Evolutionary conservation across 192 early-diverging fungal genomes (phyloP).

Genomic region (Dissophora ornata): DNA sequence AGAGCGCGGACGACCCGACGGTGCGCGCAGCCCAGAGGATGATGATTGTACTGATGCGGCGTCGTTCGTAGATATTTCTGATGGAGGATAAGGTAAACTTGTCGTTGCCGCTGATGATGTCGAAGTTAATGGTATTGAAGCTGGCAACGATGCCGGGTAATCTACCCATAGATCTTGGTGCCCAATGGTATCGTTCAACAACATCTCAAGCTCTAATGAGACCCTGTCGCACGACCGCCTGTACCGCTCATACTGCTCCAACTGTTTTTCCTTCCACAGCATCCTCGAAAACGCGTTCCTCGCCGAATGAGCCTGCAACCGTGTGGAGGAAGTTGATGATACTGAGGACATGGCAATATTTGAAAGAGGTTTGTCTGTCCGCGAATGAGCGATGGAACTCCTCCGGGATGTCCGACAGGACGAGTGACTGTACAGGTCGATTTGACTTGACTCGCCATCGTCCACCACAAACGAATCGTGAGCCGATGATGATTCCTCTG

Average conservation of each 20-base stretch:
- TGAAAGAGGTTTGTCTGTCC: not conserved
- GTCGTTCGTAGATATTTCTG: too few species aligned
- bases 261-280: constrained; percentile 49
- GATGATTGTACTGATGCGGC: too few species aligned
- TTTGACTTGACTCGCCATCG: constrained; percentile 8
- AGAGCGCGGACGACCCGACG: not conserved
- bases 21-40: too few species aligned
- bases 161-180: constrained; percentile 1
- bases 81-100: too few species aligned
- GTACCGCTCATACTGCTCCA: constrained; percentile 47
- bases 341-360: not conserved
- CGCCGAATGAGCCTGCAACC: constrained; percentile 4
- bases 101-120: too few species aligned
- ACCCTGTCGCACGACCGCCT: constrained; percentile 37
- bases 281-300: constrained; percentile 27
- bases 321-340: not conserved
- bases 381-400: constrained; percentile 1
- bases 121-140: too few species aligned
- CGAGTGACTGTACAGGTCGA: constrained; percentile 7
- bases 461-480: constrained; percentile 1
- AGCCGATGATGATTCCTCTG: too few species aligned
- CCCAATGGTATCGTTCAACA: constrained; percentile 28
- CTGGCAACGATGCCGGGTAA: not conserved
- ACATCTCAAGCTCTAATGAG: constrained; percentile 37
- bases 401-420: constrained; percentile 17